A percentile compares a stretch with the other conserved stretches of the same genome.
These are phyloP conservation scores for Chrysoporthe puriensis DNA, from an alignment of 2,329 filamentous ascomycete genomes.

Conservation along the genomic window DNA sequence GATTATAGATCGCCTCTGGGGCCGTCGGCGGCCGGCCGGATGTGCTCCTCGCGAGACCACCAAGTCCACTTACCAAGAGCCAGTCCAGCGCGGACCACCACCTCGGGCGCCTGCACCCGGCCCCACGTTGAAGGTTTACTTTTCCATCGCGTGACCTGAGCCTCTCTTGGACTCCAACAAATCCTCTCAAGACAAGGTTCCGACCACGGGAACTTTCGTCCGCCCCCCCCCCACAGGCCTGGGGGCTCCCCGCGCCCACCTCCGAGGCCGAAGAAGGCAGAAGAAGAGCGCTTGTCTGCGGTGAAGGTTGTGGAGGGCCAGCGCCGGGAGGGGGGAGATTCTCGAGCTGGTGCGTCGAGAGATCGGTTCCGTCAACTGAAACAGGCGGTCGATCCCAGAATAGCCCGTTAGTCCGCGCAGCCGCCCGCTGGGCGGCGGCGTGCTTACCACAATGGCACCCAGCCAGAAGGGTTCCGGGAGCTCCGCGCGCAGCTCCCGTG, in stretches of 20 bases:
- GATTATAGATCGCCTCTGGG: neutral
- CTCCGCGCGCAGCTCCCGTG: slow-evolving; percentile 12
- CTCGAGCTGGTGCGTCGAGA: no score
- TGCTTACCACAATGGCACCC: slow-evolving; percentile 2
- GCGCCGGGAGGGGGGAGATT: no score
- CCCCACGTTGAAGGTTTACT: neutral
- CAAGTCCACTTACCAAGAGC: neutral
- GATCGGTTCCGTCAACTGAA: neutral
- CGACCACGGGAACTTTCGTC: slow-evolving; percentile 4
- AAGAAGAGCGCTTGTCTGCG: no score
- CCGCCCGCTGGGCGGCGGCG: neutral
- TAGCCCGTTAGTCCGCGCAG: neutral
- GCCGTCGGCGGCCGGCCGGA: neutral
- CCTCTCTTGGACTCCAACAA: neutral
- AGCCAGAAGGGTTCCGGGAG: slow-evolving; percentile 16
- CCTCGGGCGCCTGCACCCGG: neutral
- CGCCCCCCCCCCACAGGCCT: neutral
- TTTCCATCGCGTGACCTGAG: neutral
- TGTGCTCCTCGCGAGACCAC: neutral
- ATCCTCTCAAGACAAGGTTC: neutral
- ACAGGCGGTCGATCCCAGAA: neutral
- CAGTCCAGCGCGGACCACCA: neutral
- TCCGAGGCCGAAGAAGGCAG: no score
- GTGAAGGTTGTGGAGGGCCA: neutral
- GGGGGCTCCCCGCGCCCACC: neutral